These are phyloP conservation scores for Phylloporus rhodoxanthus DNA, from an alignment of 768 basidiomycete genomes.

Conservation along the genomic window DNA sequence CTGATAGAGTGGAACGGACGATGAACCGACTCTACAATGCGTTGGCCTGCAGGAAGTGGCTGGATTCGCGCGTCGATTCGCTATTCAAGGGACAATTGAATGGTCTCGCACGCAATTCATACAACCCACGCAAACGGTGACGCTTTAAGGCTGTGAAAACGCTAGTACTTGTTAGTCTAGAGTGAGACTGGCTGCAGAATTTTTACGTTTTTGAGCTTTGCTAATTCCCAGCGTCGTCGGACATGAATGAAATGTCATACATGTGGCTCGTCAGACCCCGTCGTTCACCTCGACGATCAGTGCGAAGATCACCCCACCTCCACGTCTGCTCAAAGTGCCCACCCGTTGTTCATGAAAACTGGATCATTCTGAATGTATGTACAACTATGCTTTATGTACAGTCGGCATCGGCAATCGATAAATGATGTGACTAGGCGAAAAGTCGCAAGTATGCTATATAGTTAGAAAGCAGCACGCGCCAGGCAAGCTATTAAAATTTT, in stretches of 20 bases:
- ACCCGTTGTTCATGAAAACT: not conserved
- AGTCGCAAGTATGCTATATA: slow-evolving; percentile 21
- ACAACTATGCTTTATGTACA: slow-evolving; percentile 20
- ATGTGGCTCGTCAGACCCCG: slow-evolving; percentile 6
- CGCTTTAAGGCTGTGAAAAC: not conserved
- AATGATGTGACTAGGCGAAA: slow-evolving; percentile 9
- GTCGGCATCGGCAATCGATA: slow-evolving; percentile 2
- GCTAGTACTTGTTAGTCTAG: not conserved
- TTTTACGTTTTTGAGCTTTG: slow-evolving; percentile 9
- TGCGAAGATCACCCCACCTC: slow-evolving; percentile 12
- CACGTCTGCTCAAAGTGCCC: not conserved
- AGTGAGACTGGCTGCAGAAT: not conserved
- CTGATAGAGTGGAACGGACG: too few relatives aligned
- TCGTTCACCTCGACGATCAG: slow-evolving; percentile 14
- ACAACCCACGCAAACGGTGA: not conserved
- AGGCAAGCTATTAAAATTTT: slow-evolving; percentile 10
- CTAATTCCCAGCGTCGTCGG: slow-evolving; percentile 10
- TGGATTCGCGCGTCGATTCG: slow-evolving; percentile 14
- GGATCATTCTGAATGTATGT: not conserved
- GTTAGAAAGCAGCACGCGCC: slow-evolving; percentile 19
- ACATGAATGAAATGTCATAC: slow-evolving; percentile 15
- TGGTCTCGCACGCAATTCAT: not conserved
- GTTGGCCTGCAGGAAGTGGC: slow-evolving; percentile 18
- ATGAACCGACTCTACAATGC: slow-evolving; percentile 14
- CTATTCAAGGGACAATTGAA: not conserved